Base-by-base conservation (phyloP, 768 basidiomycete genomes). In the Nidularia pulvinata region DNA sequence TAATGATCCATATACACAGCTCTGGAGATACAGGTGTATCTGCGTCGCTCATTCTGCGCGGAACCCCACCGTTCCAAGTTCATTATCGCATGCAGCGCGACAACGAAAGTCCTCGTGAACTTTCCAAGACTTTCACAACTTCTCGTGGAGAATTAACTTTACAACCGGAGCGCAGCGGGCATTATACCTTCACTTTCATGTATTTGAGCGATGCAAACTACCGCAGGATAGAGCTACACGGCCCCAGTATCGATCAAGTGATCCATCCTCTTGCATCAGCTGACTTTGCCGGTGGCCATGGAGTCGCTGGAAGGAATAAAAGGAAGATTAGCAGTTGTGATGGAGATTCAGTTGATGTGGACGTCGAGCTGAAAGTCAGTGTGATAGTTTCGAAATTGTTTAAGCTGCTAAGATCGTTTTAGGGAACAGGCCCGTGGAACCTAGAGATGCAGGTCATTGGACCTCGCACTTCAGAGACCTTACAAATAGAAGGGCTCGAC, bases 351-450 rank as follows among this genome's bases (percentile, higher is more conserved):
- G 86, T 97, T 2, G 80, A 86, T 45, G 79, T 95, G 33, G 88
- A 90, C 55, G 83, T 98, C 19, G 88, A 93, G 45, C 82, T 98
- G 47, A 80, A 82, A 65, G 93, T 94, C 56, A 58, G 78, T 67
- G 52, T 13, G 49, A 22, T 10, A 19, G 33, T 48, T 19, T 50
- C 16, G 7, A 46, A 2, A 16, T 46, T 49, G 13, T 47, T 37
- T 46, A 9, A 13, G 11, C 10, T 46, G 22, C 22, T 54, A 33
- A 42, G 25, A 49, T 19, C 46, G 19, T 11, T 45, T 14, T 47
- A 95, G 89, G 97, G 97, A 48, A 90, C 86, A 4, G 84, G 91
- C 4, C 96, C 97, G 1, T 96, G 95, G 90, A 91, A 83, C 60
- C 65, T 98, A 32, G 89, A 91, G 46, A 73, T 95, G 22, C 89